Evolutionary conservation across 768 basidiomycete species (phyloP).

Genomic region (Kwoniella sp.): DNA sequence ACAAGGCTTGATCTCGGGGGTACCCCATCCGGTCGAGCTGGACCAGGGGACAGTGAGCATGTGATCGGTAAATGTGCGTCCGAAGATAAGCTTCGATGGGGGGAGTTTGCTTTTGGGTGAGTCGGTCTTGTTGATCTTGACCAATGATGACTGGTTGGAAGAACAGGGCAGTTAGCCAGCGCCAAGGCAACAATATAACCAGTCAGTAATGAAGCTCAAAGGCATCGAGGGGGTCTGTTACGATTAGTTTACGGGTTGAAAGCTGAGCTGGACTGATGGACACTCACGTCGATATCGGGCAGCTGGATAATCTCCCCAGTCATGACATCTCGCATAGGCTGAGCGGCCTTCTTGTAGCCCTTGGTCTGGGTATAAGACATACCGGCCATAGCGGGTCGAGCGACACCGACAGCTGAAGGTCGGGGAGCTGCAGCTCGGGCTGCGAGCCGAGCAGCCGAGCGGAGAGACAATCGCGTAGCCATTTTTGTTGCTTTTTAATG

Average conservation of each 20-base stretch:
- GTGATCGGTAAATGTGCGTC: constrained; percentile 79
- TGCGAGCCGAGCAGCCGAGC: neutral
- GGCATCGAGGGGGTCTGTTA: no score
- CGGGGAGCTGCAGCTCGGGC: neutral
- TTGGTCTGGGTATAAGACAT: constrained; percentile 1
- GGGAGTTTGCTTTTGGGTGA: constrained; percentile 69
- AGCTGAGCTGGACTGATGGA: neutral
- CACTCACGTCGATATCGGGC: constrained; percentile 64
- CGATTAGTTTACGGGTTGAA: no score
- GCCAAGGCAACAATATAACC: no score
- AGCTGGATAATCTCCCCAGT: constrained; percentile 62
- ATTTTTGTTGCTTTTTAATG: neutral
- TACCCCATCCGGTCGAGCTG: constrained; percentile 72
- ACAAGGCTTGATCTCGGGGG: constrained; percentile 83
- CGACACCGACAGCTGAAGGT: neutral
- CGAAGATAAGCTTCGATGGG: constrained; percentile 73
- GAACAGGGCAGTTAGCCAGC: neutral
- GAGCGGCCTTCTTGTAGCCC: constrained; percentile 27
- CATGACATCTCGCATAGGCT: constrained; percentile 58
- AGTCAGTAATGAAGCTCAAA: no score
- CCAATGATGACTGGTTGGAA: constrained; percentile 37
- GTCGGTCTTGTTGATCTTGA: constrained; percentile 42
- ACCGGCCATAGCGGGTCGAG: neutral
- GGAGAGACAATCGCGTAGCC: neutral
- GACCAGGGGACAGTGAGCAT: constrained; percentile 83